Percentiles rank a stretch among this genome's conserved stretches.
Conservation (phyloP, 2,329 filamentous ascomycete species). For the Raffaelea arxii region DNA sequence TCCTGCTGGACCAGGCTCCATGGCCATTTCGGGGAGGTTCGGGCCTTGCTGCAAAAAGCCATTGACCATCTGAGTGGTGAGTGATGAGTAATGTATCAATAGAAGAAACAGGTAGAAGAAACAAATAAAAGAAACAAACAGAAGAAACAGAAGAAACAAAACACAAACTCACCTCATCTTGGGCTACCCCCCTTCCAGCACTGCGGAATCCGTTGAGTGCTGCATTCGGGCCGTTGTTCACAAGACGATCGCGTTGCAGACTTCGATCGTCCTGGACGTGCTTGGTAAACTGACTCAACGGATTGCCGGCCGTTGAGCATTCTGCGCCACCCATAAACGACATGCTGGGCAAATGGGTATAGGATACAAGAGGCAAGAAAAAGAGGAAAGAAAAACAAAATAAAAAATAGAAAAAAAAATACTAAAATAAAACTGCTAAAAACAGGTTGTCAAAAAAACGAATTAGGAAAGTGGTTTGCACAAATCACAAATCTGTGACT, state of each 20-base stretch:
- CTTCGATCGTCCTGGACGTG: slow-evolving; percentile 95
- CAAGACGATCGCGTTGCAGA: slow-evolving; percentile 80
- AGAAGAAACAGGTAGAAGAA: slow-evolving; percentile 17
- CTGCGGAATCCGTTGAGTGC: slow-evolving; percentile 71
- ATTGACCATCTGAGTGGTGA: slow-evolving; percentile 66
- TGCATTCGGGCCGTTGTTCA: slow-evolving; percentile 61
- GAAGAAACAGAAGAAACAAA: slow-evolving; percentile 12
- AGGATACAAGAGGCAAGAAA: neutral
- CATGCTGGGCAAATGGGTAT: slow-evolving; percentile 45
- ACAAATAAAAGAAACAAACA: neutral
- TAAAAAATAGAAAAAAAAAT: too few relatives aligned
- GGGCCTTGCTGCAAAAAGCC: slow-evolving; percentile 77
- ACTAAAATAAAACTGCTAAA: too few relatives aligned
- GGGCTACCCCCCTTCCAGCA: slow-evolving; percentile 55
- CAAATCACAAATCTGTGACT: neutral
- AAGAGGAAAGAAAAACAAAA: too few relatives aligned
- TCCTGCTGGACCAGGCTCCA: slow-evolving; percentile 38
- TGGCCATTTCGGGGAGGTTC: slow-evolving; percentile 42
- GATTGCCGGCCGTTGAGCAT: slow-evolving; percentile 93
- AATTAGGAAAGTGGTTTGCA: too few relatives aligned
- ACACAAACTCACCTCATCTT: slow-evolving; percentile 54
- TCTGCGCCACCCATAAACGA: slow-evolving; percentile 93
- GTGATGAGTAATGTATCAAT: slow-evolving; percentile 1
- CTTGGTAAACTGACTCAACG: slow-evolving; percentile 94
- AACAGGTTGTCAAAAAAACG: too few relatives aligned